A percentile compares a stretch with the other conserved stretches of the same genome.
phyloP scores from a whole-genome alignment of 805 yeast genomes.

The Candida mattraensis region DNA sequence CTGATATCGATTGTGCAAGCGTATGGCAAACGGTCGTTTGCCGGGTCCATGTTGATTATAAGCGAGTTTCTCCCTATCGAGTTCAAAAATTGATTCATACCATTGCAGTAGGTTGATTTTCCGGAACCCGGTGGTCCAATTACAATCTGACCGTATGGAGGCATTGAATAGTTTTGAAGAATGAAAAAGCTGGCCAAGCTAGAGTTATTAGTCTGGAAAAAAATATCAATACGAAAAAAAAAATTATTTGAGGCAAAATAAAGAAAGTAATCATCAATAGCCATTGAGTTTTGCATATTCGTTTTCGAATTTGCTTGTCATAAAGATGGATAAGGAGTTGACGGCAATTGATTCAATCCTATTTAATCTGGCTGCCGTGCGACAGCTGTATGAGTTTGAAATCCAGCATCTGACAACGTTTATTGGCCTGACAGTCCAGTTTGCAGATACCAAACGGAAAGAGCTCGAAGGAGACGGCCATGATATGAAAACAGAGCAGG shows the following conservation, averaged over 20 bases:
- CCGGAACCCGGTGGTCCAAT: conserved; percentile 99
- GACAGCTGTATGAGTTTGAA: conserved; percentile 30
- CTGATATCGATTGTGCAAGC: conserved; percentile 57
- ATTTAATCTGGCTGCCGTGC: conserved; percentile 25
- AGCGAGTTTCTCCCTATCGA: conserved; percentile 90
- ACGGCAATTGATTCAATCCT: conserved; percentile 27
- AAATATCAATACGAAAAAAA: conserved; percentile 1
- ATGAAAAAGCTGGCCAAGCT: neutral
- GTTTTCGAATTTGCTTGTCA: neutral
- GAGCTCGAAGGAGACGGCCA: too few species aligned
- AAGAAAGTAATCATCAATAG: neutral
- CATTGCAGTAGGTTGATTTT: conserved; percentile 91
- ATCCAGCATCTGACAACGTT: conserved; percentile 20
- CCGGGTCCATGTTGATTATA: conserved; percentile 89
- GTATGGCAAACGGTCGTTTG: conserved; percentile 55
- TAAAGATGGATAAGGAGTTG: conserved; percentile 26
- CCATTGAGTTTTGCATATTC: neutral
- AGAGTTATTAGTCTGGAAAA: neutral
- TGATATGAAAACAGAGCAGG: too few species aligned
- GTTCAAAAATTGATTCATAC: conserved; percentile 86
- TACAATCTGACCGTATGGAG: conserved; percentile 81
- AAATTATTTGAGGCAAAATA: neutral
- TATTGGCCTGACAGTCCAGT: conserved; percentile 11
- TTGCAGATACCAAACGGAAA: conserved; percentile 16
- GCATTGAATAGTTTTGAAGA: conserved; percentile 34